phyloP scores from a whole-genome alignment of 1,284 basidiomycete species.

The Malassezia japonica region DNA sequence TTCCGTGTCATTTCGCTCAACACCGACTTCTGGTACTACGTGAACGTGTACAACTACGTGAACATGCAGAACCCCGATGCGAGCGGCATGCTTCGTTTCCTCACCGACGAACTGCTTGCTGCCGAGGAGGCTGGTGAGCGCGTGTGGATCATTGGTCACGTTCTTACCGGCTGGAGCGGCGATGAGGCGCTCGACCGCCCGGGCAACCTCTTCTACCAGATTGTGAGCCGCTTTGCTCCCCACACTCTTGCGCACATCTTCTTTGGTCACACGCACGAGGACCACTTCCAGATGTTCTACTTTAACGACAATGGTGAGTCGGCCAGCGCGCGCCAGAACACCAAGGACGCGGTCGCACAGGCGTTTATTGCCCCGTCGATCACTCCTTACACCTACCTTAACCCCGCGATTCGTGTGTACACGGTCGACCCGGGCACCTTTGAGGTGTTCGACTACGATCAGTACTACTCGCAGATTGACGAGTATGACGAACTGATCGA shows the following conservation, averaged over 20 bases:
- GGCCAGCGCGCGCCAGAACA: background rate
- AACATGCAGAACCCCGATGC: conserved; percentile 62
- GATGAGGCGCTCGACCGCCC: conserved; percentile 56
- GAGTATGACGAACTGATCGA: conserved; percentile 20
- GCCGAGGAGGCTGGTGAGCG: conserved; percentile 34
- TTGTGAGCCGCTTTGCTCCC: conserved; percentile 62
- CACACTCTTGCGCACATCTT: conserved; percentile 72
- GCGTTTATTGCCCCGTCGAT: conserved; percentile 60
- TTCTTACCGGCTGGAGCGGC: conserved; percentile 60
- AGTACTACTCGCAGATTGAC: conserved; percentile 37
- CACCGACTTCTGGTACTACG: conserved; percentile 55
- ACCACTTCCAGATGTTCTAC: conserved; percentile 69
- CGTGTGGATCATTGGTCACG: conserved; percentile 72
- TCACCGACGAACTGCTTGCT: conserved; percentile 65
- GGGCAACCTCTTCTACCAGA: conserved; percentile 48
- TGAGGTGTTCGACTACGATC: conserved; percentile 41
- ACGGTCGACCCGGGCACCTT: conserved; percentile 60
- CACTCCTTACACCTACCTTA: conserved; percentile 64
- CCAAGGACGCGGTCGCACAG: conserved; percentile 45
- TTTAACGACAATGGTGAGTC: conserved; percentile 59
- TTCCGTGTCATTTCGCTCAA: conserved; percentile 66
- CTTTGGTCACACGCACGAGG: conserved; percentile 73
- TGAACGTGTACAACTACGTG: conserved; percentile 65
- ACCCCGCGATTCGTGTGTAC: conserved; percentile 68
- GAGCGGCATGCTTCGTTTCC: conserved; percentile 65